Base-by-base conservation (phyloP, 2,329 filamentous ascomycete species). In the Phyllosticta ampelicida region DNA sequence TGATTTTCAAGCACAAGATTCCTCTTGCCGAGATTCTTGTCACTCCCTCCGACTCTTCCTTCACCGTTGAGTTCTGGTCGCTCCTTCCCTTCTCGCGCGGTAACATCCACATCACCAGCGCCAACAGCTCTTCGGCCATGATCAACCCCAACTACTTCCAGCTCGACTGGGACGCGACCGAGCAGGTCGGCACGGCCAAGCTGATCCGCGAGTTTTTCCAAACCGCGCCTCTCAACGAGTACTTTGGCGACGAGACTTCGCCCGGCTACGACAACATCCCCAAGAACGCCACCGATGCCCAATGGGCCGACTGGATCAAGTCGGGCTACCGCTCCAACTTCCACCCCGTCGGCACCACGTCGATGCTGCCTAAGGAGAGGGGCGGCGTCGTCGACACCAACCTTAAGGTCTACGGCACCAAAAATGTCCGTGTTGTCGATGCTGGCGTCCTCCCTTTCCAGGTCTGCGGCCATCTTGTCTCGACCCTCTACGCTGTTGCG, bases 21-120 rank as follows among this genome's bases (percentile, higher is more conserved):
- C 54, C 79, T 0, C 66, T 80, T 2, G 74, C 71, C 0, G 80
- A 82, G 63, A 68, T 78, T 0, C 65, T 81, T 51, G 74, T 75
- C 63, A 66, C 68, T 0, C 69, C 71, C 1, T 60, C 62, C 2
- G 62, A 63, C 2, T 67, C 63, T 1, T 64, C 65, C 1, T 63
- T 70, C 2, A 65, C 75, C 16, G 65, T 67, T n/a, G 72, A 75
- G 29, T 66, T 68, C 48, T 74, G 73, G 73, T 71, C 67, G 49
- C 64, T 72, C 10, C 62, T 73, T 3, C 70, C 70, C 1, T 68
- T 72, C 58, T 70, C 70, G 6, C 65, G 66, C n/a, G 71, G 71
- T 49, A 64, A 60, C 44, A 62, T 73, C 16, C 70, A 71, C 59
- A 67, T 72, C 52, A 8, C 51, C 20, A 20, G n/a, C 58, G 13